Percentiles rank a stretch among this genome's conserved stretches.
Conservation (phyloP, 2,329 filamentous ascomycete species). For the Pseudogymnoascus sp. region DNA sequence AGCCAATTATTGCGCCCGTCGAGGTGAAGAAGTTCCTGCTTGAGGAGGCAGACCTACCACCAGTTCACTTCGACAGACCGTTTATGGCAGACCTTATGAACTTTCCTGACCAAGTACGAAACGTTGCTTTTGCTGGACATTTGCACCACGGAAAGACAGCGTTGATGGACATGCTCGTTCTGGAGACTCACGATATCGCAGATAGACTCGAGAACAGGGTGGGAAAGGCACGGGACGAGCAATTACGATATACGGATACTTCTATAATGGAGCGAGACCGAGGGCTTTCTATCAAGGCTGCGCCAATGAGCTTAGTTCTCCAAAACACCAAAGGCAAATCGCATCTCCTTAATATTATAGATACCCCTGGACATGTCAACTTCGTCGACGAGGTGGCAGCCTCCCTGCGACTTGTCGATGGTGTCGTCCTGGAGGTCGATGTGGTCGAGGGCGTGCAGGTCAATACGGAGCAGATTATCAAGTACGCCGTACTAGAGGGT, state of each 20-base stretch:
- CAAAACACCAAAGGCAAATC: conserved; percentile 88
- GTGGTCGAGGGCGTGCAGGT: conserved; percentile 98
- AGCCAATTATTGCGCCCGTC: conserved; percentile 90
- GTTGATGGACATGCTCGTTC: conserved; percentile 95
- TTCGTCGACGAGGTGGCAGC: conserved; percentile 96
- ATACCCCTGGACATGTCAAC: conserved; percentile 96
- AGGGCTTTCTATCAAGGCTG: conserved; percentile 84
- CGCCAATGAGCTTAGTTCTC: conserved; percentile 89
- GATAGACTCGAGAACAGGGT: conserved; percentile 73
- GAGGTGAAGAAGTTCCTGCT: conserved; percentile 95
- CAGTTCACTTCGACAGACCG: conserved; percentile 76
- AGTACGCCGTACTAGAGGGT: conserved; percentile 84
- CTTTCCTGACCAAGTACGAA: conserved; percentile 89
- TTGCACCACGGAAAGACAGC: conserved; percentile 97
- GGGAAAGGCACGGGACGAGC: conserved; percentile 77
- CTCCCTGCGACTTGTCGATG: conserved; percentile 79
- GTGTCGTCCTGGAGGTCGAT: conserved; percentile 88
- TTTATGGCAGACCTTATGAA: conserved; percentile 97
- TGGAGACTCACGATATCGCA: conserved; percentile 86
- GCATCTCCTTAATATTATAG: conserved; percentile 87
- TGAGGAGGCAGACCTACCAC: conserved; percentile 83
- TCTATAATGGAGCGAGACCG: conserved; percentile 84
- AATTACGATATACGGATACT: conserved; percentile 89
- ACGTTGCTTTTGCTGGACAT: conserved; percentile 86
- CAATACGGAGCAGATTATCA: conserved; percentile 96